Conservation (phyloP, 1,284 basidiomycete genomes). For the Malassezia nana region DNA sequence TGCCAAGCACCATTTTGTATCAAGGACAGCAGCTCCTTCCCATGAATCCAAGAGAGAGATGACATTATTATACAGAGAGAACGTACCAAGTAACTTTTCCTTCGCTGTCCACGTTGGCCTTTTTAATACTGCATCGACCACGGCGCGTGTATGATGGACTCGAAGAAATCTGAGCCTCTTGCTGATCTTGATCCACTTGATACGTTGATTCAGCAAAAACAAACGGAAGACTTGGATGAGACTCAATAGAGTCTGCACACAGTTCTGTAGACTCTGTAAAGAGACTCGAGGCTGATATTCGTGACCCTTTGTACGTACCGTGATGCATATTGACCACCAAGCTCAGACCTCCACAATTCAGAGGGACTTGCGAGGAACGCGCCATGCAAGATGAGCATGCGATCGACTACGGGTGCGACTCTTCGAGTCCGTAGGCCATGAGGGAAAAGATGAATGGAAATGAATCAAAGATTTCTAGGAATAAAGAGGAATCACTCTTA, state of each 20-base stretch:
- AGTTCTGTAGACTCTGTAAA: slow-evolving; percentile 32
- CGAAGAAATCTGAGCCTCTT: background rate
- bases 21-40: slow-evolving; percentile 38
- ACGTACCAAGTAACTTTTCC: slow-evolving; percentile 8
- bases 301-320: background rate
- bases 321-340: background rate
- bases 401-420: background rate
- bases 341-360: background rate
- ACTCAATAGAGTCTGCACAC: slow-evolving; percentile 43
- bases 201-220: slow-evolving; percentile 45
- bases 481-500: background rate
- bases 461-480: background rate
- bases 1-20: slow-evolving; percentile 36
- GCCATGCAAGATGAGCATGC: background rate
- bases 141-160: slow-evolving; percentile 31
- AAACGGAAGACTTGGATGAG: slow-evolving; percentile 23
- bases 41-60: slow-evolving; percentile 5
- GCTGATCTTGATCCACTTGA: slow-evolving; percentile 36
- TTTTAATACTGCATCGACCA: slow-evolving; percentile 27
- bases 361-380: slow-evolving; percentile 1
- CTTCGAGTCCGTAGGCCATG: background rate
- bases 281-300: slow-evolving; percentile 10
- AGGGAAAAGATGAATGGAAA: background rate
- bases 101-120: background rate
- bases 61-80: background rate